Conservation (phyloP, 148 eudicot genomes). For the Hydrangea macrophylla region DNA sequence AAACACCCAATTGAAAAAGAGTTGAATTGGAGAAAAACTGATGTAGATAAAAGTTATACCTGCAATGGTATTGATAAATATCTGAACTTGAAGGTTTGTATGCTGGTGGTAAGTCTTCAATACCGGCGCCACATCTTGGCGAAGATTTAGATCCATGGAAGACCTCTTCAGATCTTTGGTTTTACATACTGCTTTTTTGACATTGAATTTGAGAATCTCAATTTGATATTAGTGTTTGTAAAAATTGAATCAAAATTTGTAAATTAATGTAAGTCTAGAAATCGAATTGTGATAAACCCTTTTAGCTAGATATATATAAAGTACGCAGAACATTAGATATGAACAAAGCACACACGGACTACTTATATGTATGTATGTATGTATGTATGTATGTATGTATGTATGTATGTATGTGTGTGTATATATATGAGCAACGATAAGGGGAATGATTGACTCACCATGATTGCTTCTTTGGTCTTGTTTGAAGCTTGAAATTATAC, state of each 20-base stretch:
- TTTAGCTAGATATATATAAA: neutral
- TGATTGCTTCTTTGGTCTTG: neutral
- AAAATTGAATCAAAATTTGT: neutral
- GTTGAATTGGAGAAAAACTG: too few species aligned
- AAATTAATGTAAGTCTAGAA: neutral
- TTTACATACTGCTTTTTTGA: neutral
- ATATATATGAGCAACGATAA: neutral
- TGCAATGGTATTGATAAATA: conserved; percentile 3
- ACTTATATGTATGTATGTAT: too few species aligned
- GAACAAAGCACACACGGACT: neutral
- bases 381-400: neutral
- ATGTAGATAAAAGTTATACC: too few species aligned
- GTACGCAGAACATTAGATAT: neutral
- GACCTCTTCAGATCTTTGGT: conserved; percentile 1
- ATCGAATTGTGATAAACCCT: neutral
- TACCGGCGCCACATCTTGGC: neutral
- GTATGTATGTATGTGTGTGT: neutral
- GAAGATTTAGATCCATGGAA: neutral
- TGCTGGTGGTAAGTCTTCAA: conserved; percentile 2
- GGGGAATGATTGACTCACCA: conserved; percentile 4
- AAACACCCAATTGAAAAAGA: too few species aligned
- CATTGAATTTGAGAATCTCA: neutral
- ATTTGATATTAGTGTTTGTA: neutral
- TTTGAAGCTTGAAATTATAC: conserved; percentile 7
- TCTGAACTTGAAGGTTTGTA: neutral